Conservation (phyloP, 129 eudicot species). For the Flaveria sonorensis region DNA sequence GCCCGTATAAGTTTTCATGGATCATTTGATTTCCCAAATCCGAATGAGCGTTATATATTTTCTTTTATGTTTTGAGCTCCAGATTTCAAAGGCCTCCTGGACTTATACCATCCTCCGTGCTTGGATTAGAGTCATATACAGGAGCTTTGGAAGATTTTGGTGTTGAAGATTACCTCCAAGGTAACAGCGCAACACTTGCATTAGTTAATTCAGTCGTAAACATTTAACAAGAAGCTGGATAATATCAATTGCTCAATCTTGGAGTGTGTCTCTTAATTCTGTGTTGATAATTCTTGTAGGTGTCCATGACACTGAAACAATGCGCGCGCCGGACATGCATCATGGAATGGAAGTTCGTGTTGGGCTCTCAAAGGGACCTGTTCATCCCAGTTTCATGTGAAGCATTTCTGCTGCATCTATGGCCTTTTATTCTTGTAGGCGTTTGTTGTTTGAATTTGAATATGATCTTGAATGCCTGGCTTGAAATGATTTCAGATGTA, state of each 20-base stretch:
- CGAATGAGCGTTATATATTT: neutral
- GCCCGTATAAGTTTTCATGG: neutral
- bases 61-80: constrained; percentile 20
- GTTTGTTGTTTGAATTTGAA: constrained; percentile 29
- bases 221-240: neutral
- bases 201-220: neutral
- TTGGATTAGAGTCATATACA: constrained; percentile 79
- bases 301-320: constrained; percentile 74
- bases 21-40: neutral
- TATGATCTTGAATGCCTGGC: constrained; percentile 24
- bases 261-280: constrained; percentile 19
- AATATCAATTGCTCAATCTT: neutral
- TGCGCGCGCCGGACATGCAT: constrained; percentile 75
- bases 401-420: constrained; percentile 23
- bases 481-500: constrained; percentile 14
- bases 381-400: constrained; percentile 77
- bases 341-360: constrained; percentile 95
- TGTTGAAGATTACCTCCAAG: constrained; percentile 85
- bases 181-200: constrained; percentile 37
- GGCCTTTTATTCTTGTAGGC: constrained; percentile 21
- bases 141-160: constrained; percentile 87
- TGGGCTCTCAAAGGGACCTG: constrained; percentile 85
- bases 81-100: constrained; percentile 99
- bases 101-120: constrained; percentile 83
- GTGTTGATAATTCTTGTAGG: constrained; percentile 47